Evolutionary conservation across 1,139 yeast genomes (phyloP), one percentile per base, ranked within the genome.

Genomic region (Scheffersomyces illinoinensis): DNA sequence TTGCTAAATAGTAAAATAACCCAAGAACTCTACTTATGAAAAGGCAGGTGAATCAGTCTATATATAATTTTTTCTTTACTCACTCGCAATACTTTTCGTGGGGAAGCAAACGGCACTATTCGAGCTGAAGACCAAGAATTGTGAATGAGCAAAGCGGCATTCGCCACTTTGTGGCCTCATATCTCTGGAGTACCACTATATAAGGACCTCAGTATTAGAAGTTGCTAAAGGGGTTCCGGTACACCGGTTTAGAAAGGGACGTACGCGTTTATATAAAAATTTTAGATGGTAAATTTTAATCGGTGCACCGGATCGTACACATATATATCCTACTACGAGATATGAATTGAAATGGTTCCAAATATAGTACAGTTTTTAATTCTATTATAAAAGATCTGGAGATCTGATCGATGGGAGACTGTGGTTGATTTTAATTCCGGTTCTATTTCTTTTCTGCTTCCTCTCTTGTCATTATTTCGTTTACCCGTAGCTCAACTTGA

Each of bases 401-500:
- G 43, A 33, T 10, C 43, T 10, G 43, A 12, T 10, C 43, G 43
- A 10, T 7, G 8, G 2, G 17, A 33, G 43, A 8, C n/a, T n/a
- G n/a, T n/a, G n/a, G n/a, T 7, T 26, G 33, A 26, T 26, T 26
- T 7, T 8, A 26, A 26, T 10, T 26, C 6, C 6, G 12, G 6
- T 7, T 7, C 6, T 21, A 21, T 21, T 49, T 49, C 24, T 49
- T 14, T 14, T 48, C 23, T 17, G n/a, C 17, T 23, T 49, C 21
- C 18, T 12, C 6, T 49, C 24, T 49, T 12, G 8, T 20, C 51
- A 49, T 49, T 17, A 49, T 49, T 20, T n/a, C 17, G 24, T 23
- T 53, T 46, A 54, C n/a, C 52, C 50, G 56, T 53, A 56, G 52
- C 39, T 47, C 6, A 61, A 52, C 18, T 61, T 54, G 26, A 57